Base-by-base conservation (phyloP, 2,329 filamentous ascomycete genomes). In the Stemphylium beticola region DNA sequence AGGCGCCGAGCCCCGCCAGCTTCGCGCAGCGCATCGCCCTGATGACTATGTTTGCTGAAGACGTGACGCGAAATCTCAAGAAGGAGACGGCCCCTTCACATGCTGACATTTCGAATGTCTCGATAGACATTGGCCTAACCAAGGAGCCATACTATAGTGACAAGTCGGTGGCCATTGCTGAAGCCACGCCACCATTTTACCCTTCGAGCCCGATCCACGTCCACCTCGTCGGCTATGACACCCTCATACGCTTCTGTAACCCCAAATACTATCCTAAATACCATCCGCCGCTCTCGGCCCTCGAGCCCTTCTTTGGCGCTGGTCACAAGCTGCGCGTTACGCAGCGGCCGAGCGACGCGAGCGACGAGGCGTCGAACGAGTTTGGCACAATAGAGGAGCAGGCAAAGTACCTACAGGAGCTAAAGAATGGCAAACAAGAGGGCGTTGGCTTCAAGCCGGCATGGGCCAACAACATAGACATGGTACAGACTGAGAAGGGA, bases 201-300 rank as follows among this genome's bases (percentile, higher is more conserved):
- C 66, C 76, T 0, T 66, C 67, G 15, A 58, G 66, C 7, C 76
- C 78, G 0, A 67, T 53, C 48, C 88, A 92, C 65, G 77, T 90
- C 4, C 90, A 90, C 66, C 82, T 93, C 2, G 83, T 86, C 1
- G 91, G 91, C 24, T 93, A 86, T 69, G 90, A 93, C 66, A 93
- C 90, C 0, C 76, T 93, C 6, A 85, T 89, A 14, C 83, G 90
- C 17, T 85, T 93, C 47, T 84, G 90, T 49, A 80, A 90, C 43
- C 83, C 88, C 0, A 90, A 89, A 70, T 93, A 93, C 75, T 91
- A 92, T 68, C 70, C 73, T 5, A 62, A 71, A 49, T 59, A 78
- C 67, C 32, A 73, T 50, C 69, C 78, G 69, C 64, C 88, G 58
- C 78, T 84, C 11, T 74, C 72, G 0, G 83, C 84, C 0, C 78